Evolutionary conservation across 345 rosid genomes (phyloP).

Genomic region (Camelina laxa): DNA sequence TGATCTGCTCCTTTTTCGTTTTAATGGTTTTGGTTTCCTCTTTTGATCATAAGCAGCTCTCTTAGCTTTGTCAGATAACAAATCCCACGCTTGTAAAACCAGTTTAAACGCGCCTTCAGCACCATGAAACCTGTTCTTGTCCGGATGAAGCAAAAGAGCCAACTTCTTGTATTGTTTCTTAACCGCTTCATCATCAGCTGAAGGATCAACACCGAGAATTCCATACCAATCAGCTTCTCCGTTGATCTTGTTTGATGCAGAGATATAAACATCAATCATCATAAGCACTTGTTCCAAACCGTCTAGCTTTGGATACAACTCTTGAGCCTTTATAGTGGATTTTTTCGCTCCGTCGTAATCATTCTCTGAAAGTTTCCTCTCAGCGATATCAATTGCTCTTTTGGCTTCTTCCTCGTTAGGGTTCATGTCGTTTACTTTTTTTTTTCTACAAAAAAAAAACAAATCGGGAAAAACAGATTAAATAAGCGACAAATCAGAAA

Average conservation of each 20-base stretch:
- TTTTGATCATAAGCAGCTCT: conserved; percentile 64
- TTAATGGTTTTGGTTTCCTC: conserved; percentile 46
- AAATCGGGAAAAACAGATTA: not conserved
- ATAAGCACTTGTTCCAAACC: conserved; percentile 11
- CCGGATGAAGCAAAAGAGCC: conserved; percentile 77
- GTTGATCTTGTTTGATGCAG: conserved; percentile 30
- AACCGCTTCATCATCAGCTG: conserved; percentile 63
- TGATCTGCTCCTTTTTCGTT: conserved; percentile 28
- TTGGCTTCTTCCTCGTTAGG: conserved; percentile 18
- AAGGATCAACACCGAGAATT: conserved; percentile 64
- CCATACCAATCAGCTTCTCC: conserved; percentile 69
- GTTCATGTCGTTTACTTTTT: conserved; percentile 42
- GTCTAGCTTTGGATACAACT: conserved; percentile 39
- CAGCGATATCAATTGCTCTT: conserved; percentile 11
- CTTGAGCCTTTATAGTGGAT: not conserved
- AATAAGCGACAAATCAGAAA: not conserved
- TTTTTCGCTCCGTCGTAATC: conserved; percentile 8
- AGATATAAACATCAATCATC: conserved; percentile 16
- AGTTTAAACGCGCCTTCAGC: conserved; percentile 84
- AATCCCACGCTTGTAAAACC: conserved; percentile 67
- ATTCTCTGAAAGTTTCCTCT: conserved; percentile 1
- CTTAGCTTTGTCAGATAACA: conserved; percentile 62
- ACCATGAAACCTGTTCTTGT: conserved; percentile 78
- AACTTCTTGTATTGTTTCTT: conserved; percentile 69
- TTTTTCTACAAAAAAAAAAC: not conserved